phyloP scores from a whole-genome alignment of 2,329 filamentous ascomycete genomes.

The Aspergillus persii region DNA sequence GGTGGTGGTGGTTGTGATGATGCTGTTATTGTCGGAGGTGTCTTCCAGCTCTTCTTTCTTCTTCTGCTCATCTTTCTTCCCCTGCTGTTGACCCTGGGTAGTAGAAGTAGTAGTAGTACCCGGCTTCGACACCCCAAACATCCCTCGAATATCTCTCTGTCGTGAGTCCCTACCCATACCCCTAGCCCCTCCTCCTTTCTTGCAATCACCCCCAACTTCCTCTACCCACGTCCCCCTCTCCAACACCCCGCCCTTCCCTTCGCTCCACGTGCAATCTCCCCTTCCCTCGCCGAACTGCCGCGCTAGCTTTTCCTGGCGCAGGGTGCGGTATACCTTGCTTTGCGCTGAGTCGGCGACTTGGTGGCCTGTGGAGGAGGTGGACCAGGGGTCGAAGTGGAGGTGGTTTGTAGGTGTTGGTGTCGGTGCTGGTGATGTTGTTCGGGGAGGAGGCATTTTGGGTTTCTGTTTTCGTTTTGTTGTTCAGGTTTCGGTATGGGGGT shows the following conservation, averaged over 20 bases:
- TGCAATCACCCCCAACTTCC: too few species aligned
- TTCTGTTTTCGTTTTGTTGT: not conserved
- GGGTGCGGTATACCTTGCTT: constrained; percentile 64
- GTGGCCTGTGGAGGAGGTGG: constrained; percentile 72
- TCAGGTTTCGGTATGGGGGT: too few species aligned
- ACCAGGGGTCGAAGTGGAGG: constrained; percentile 47
- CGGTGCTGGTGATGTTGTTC: not conserved
- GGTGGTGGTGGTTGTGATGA: too few species aligned
- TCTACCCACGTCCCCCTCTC: constrained; percentile 9
- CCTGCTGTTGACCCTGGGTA: too few species aligned
- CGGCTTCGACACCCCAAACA: constrained; percentile 15
- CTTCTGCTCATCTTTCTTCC: too few species aligned
- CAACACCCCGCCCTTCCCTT: constrained; percentile 41
- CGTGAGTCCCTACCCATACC: not conserved
- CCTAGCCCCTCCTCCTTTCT: not conserved
- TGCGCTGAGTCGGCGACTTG: constrained; percentile 70
- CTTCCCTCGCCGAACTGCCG: constrained; percentile 56
- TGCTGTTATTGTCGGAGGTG: too few species aligned
- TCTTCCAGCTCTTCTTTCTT: too few species aligned
- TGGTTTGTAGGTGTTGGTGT: constrained; percentile 20
- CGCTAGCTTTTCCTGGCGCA: constrained; percentile 65
- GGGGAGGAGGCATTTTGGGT: constrained; percentile 2
- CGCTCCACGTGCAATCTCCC: not conserved
- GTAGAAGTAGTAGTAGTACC: too few species aligned
- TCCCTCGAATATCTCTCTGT: constrained; percentile 44